A percentile compares a stretch with the other conserved stretches of the same genome.
Evolutionary conservation across 257 asterid species (phyloP).

Genomic region (Oldenlandia corymbosa): DNA sequence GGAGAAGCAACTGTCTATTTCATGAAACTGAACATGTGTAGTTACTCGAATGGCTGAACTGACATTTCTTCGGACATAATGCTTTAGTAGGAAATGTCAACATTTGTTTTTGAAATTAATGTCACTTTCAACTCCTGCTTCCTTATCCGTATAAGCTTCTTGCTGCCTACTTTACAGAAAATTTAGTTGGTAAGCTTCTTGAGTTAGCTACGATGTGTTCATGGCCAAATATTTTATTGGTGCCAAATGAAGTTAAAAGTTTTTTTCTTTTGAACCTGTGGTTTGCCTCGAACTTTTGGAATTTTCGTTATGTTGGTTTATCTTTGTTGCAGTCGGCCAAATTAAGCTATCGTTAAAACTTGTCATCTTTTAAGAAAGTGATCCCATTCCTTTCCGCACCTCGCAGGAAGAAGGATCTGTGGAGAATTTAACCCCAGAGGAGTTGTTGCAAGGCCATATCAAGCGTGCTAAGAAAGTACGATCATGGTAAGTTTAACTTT

Average conservation of each 20-base stretch:
- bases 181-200: background rate
- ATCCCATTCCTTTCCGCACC: background rate
- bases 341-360: background rate
- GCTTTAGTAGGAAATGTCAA: no score
- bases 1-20: no score
- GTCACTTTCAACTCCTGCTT: background rate
- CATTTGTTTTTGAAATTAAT: no score
- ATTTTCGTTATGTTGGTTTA: background rate
- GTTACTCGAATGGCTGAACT: no score
- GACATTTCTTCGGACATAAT: no score
- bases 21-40: no score
- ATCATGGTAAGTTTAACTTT: conserved; percentile 48
- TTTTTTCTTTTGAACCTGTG: background rate
- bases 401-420: conserved; percentile 61
- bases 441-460: conserved; percentile 72
- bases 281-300: background rate
- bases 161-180: background rate
- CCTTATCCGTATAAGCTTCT: background rate
- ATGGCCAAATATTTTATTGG: background rate
- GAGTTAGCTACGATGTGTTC: background rate
- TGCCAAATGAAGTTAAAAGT: background rate
- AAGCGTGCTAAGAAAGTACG: conserved; percentile 87
- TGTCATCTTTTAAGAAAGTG: background rate
- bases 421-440: conserved; percentile 55
- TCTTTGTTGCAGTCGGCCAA: background rate